phyloP scores from a whole-genome alignment of 345 rosid genomes.

The Acer yangbiense region DNA sequence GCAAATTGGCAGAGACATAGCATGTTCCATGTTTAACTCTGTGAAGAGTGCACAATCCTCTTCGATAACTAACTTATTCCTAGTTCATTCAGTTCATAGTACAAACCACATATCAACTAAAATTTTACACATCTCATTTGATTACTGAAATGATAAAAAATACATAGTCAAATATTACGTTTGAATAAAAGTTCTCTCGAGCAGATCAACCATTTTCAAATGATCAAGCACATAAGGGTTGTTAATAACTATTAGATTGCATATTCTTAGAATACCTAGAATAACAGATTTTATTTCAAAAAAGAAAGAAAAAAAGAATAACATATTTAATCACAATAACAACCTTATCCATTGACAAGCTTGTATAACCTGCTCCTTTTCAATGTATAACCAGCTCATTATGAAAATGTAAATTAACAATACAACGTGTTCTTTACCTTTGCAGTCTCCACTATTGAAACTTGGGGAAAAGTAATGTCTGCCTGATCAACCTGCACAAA shows the following conservation, averaged over 20 bases:
- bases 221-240: constrained; percentile 6
- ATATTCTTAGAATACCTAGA: constrained; percentile 5
- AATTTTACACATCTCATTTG: constrained; percentile 8
- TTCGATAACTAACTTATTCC: constrained; percentile 3
- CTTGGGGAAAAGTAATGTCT: constrained; percentile 64
- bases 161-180: background rate
- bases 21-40: background rate
- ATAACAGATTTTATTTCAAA: background rate
- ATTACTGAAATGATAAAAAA: constrained; percentile 8
- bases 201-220: background rate
- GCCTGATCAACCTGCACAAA: constrained; percentile 68
- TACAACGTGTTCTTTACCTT: constrained; percentile 47
- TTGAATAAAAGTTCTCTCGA: constrained; percentile 9
- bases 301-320: background rate
- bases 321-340: background rate
- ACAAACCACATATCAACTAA: background rate
- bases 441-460: constrained; percentile 35
- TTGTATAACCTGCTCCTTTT: background rate
- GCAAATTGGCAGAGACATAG: background rate
- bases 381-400: constrained; percentile 3
- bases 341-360: background rate
- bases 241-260: background rate
- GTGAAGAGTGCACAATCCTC: background rate
- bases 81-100: background rate
- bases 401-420: background rate